A percentile compares a stretch with the other conserved stretches of the same genome.
Evolutionary conservation across 257 asterid species (phyloP).

Genomic region (Striga asiatica): DNA sequence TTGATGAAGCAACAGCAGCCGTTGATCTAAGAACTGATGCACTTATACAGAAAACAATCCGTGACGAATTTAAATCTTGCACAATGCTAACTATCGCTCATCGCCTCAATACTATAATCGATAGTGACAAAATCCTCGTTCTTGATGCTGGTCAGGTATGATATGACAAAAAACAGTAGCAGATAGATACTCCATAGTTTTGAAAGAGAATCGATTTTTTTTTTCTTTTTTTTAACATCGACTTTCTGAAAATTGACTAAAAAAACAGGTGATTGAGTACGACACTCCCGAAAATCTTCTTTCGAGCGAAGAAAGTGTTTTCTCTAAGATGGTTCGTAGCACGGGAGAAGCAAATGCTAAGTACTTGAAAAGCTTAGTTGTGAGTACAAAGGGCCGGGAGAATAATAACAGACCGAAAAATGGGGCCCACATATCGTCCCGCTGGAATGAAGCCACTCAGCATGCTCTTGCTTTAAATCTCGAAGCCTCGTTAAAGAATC

Average conservation of each 20-base stretch:
- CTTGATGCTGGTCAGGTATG: constrained; percentile 63
- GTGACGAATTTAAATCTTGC: constrained; percentile 68
- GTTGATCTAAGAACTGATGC: constrained; percentile 87
- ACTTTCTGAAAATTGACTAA: no score
- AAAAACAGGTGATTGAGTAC: constrained; percentile 58
- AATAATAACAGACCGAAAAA: constrained; percentile 8
- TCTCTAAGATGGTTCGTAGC: constrained; percentile 66
- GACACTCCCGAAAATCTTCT: constrained; percentile 51
- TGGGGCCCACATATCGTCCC: constrained; percentile 28
- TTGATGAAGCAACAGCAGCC: constrained; percentile 86
- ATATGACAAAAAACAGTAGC: neutral
- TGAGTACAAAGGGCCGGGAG: constrained; percentile 22
- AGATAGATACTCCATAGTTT: no score
- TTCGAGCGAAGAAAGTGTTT: constrained; percentile 39
- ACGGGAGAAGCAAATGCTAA: constrained; percentile 76
- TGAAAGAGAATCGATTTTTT: no score
- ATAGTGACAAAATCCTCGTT: constrained; percentile 58
- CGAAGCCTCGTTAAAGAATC: constrained; percentile 34
- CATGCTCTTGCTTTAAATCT: constrained; percentile 35
- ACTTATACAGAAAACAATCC: constrained; percentile 69
- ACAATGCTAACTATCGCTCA: constrained; percentile 84
- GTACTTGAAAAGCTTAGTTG: constrained; percentile 52
- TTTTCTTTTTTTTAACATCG: no score
- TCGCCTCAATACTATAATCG: constrained; percentile 70
- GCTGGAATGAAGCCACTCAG: constrained; percentile 34